Evolutionary conservation across 1,139 yeast species (phyloP), one percentile per base, ranked within the genome.

Genomic region (Lodderomyces parapsilosis): DNA sequence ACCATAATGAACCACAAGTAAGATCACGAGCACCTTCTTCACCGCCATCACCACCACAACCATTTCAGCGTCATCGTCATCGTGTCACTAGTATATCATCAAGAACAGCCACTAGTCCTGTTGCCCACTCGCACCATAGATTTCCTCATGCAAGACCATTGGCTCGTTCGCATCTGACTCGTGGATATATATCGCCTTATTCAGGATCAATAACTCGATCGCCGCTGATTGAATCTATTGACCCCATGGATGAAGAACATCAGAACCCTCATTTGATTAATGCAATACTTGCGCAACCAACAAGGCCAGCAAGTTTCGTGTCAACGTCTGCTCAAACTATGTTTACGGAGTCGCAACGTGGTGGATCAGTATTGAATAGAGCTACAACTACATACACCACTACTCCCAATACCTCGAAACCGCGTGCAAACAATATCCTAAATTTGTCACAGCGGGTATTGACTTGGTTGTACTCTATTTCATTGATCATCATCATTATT

Each of bases 401-500:
- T n/a, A 20, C n/a, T n/a, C n/a, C 20, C 11, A 8, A 25, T n/a
- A 11, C 23, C 7, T 18, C 40, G 7, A 33, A n/a, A 14, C 20
- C 22, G 33, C n/a, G 43, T 33, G 18, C 42, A 46, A 20, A 40
- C 19, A 43, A 33, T 19, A 46, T 51, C 3, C 52, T 61, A 37
- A 54, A 55, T 40, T 49, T 67, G 36, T 78, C 79, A 8, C 62
- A 65, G 50, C 59, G 69, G 28, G 54, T 74, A 2, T 58, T 76
- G 46, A 59, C 60, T 45, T 78, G 81, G 82, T 61, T 80, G 23
- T 82, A 81, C 55, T 74, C 81, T 36, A 66, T 76, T 36, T 78
- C 88, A 13, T 65, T 81, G 44, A 63, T 74, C 15, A 56, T 81
- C n/a, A 66, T 80, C 34, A 57, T 80, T 36, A 53, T 79, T 3